phyloP scores from a whole-genome alignment of 2,329 filamentous ascomycete species.

The Aspergillus sp. region DNA sequence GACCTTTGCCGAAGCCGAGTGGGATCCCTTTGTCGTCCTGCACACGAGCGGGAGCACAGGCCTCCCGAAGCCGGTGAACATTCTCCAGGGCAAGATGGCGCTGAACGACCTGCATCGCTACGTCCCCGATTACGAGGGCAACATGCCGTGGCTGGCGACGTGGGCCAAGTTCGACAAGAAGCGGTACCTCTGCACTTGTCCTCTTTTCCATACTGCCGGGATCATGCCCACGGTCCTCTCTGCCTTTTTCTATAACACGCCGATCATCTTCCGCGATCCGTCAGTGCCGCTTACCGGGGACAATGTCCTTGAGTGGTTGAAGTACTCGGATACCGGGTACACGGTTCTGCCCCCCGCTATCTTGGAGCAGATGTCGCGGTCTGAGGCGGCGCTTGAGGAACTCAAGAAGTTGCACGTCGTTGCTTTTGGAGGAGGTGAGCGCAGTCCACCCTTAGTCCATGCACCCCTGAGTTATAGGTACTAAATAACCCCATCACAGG shows the following conservation, averaged over 20 bases:
- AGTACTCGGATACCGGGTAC: not conserved
- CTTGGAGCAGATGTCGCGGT: conserved; percentile 16
- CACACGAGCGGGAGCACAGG: conserved; percentile 45
- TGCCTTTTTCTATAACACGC: conserved; percentile 9
- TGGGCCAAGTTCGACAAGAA: conserved; percentile 6
- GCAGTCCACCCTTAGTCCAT: not conserved
- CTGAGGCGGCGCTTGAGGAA: conserved; percentile 1
- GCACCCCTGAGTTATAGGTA: not conserved
- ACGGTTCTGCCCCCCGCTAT: conserved; percentile 11
- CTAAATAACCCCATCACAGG: not conserved
- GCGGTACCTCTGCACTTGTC: conserved; percentile 12
- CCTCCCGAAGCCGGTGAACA: conserved; percentile 41
- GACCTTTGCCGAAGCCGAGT: conserved; percentile 39
- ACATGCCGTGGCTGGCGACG: not conserved
- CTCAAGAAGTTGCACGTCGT: conserved; percentile 9
- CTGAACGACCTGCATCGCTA: conserved; percentile 19
- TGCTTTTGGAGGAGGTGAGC: conserved; percentile 9
- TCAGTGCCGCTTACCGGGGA: conserved; percentile 13
- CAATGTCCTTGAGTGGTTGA: conserved; percentile 11
- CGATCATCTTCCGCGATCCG: conserved; percentile 3
- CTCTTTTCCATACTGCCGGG: conserved; percentile 14
- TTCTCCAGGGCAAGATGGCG: conserved; percentile 27
- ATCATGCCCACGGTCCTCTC: not conserved
- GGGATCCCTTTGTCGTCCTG: conserved; percentile 40
- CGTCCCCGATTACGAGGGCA: conserved; percentile 7